phyloP scores from a whole-genome alignment of 2,329 filamentous ascomycete species.

The Talaromyces sp. region DNA sequence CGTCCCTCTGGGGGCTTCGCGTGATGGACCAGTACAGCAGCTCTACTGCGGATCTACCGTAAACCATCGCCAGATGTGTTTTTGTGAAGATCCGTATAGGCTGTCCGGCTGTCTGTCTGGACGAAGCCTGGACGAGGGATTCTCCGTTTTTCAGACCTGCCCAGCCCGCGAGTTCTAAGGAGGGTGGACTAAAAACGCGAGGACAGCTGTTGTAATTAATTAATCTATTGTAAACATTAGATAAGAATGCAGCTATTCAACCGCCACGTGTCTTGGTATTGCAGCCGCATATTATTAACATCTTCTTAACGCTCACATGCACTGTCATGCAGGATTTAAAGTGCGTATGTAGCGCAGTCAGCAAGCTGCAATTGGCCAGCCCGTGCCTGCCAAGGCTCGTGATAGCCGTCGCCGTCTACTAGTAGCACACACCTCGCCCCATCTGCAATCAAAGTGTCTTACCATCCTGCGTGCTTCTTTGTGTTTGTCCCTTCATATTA shows the following conservation, averaged over 20 bases:
- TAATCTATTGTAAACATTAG: background rate
- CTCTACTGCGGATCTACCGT: background rate
- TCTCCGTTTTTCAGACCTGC: constrained; percentile 52
- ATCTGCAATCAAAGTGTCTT: background rate
- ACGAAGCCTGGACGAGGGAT: constrained; percentile 23
- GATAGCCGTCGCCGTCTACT: background rate
- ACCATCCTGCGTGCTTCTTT: background rate
- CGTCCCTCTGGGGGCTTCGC: background rate
- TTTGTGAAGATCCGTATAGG: background rate
- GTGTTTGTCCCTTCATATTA: background rate
- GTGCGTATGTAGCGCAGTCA: background rate
- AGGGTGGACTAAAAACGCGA: constrained; percentile 54
- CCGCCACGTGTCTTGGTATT: background rate
- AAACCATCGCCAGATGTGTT: constrained; percentile 4
- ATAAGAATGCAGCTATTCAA: background rate
- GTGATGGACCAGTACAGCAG: background rate
- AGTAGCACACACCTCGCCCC: background rate
- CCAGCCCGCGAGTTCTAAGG: constrained; percentile 42
- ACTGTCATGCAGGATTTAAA: too few species aligned
- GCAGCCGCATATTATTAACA: background rate
- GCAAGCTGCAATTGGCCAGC: background rate
- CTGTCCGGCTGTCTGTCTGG: background rate
- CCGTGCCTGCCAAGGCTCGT: background rate
- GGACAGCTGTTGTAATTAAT: constrained; percentile 37
- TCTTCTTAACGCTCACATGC: too few species aligned